phyloP scores from a whole-genome alignment of 306 rosid genomes.

The Albizia julibrissin region DNA sequence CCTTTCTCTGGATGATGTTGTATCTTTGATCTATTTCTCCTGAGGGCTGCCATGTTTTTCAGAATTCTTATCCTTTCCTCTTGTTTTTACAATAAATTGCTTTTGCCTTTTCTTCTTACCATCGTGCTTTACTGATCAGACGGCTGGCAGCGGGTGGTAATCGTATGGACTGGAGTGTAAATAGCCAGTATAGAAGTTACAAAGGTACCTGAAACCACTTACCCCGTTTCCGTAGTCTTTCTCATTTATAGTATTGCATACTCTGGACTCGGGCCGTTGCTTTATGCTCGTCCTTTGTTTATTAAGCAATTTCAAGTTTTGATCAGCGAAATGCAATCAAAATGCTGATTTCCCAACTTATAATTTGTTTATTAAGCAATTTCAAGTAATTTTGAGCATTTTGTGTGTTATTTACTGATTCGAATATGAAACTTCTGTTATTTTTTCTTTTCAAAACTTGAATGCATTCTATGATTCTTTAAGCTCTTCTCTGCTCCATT shows the following conservation, averaged over 20 bases:
- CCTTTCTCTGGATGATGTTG: not conserved
- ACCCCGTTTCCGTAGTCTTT: not conserved
- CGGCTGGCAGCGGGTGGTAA: conserved; percentile 45
- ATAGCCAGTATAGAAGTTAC: conserved; percentile 59
- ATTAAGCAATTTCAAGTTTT: not conserved
- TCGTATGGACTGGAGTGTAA: conserved; percentile 78
- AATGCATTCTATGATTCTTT: conserved; percentile 25
- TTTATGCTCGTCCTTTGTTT: not conserved
- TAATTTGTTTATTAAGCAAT: not conserved
- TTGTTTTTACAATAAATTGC: not conserved
- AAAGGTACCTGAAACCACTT: conserved; percentile 51
- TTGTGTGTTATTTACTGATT: not conserved
- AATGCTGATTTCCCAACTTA: not conserved
- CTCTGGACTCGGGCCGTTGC: not conserved
- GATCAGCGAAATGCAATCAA: not conserved
- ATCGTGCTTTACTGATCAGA: conserved; percentile 38
- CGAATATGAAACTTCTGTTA: not conserved
- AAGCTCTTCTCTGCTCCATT: conserved; percentile 21
- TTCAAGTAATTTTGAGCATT: conserved; percentile 8
- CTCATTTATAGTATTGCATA: not conserved
- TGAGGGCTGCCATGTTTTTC: not conserved
- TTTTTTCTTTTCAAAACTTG: conserved; percentile 16
- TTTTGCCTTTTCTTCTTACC: not conserved
- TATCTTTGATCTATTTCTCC: not conserved
- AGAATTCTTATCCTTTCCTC: not conserved